Evolutionary conservation across 306 rosid species (phyloP).

Genomic region (Cucurbita pepo): DNA sequence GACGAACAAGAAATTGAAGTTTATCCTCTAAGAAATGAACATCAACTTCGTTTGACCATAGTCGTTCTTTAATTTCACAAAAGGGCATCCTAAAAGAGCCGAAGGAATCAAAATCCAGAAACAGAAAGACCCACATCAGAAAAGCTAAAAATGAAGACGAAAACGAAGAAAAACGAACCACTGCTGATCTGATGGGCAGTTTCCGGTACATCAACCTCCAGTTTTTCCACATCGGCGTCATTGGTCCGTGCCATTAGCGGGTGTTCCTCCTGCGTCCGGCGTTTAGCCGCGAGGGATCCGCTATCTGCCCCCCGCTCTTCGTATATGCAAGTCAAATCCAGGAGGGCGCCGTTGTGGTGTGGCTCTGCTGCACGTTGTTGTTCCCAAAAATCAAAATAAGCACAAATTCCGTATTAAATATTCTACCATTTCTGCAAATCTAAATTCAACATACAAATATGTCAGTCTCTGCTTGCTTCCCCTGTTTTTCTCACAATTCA

Average conservation of each 20-base stretch:
- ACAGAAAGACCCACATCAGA: not conserved
- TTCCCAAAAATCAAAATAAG: not conserved
- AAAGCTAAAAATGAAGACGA: not conserved
- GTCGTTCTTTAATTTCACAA: not conserved
- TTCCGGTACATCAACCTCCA: constrained; percentile 30
- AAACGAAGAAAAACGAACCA: constrained; percentile 14
- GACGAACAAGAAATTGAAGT: not conserved
- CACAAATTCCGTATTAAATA: not conserved
- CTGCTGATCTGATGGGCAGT: constrained; percentile 84
- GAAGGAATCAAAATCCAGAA: not conserved
- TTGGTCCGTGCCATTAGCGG: not conserved
- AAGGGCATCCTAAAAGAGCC: not conserved
- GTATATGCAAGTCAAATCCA: constrained; percentile 9
- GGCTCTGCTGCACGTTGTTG: not conserved
- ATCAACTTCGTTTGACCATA: not conserved
- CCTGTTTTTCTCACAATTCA: not conserved
- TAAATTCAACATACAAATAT: not conserved
- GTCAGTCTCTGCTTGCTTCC: not conserved
- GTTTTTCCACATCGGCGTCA: constrained; percentile 9
- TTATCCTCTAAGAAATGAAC: not conserved
- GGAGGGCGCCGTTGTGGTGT: constrained; percentile 5
- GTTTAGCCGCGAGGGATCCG: not conserved
- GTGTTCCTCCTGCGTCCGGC: not conserved
- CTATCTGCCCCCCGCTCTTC: not conserved
- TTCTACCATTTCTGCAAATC: not conserved